Percentiles rank a stretch among this genome's conserved stretches.
Evolutionary conservation across 108 stramenopile genomes (phyloP).

Genomic region (Skeletonema grethae): DNA sequence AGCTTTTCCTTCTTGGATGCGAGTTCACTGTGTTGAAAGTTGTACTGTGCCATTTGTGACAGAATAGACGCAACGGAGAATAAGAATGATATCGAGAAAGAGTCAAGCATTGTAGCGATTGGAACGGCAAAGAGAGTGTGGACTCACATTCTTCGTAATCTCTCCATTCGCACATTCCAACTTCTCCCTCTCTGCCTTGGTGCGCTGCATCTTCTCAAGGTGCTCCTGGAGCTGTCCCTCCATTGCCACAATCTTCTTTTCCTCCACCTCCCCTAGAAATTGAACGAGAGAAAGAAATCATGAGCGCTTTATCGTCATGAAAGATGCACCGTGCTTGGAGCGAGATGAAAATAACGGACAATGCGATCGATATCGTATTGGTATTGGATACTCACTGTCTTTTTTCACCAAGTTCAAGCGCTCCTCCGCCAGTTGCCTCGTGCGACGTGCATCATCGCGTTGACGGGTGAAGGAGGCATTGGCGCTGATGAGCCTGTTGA

Average conservation of each 20-base stretch:
- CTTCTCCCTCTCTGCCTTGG: constrained; percentile 15
- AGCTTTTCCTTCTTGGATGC: constrained; percentile 40
- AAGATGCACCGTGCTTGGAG: neutral
- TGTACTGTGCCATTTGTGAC: constrained; percentile 20
- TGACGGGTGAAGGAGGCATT: constrained; percentile 42
- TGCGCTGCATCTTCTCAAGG: neutral
- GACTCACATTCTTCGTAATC: constrained; percentile 8
- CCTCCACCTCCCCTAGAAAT: constrained; percentile 7
- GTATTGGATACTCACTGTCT: constrained; percentile 24
- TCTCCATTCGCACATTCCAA: constrained; percentile 14
- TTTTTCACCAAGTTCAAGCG: constrained; percentile 29
- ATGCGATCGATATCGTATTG: neutral
- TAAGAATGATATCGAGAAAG: neutral
- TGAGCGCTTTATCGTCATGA: neutral
- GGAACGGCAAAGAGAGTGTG: neutral
- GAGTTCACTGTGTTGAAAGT: constrained; percentile 54
- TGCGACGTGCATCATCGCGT: constrained; percentile 38
- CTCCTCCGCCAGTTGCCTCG: constrained; percentile 39
- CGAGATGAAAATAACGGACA: neutral
- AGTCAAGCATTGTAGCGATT: neutral
- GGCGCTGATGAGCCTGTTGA: constrained; percentile 35
- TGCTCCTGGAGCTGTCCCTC: constrained; percentile 11
- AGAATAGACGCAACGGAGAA: neutral
- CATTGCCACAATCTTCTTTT: constrained; percentile 22
- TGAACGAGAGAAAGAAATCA: neutral